Base-by-base conservation (phyloP, 2,329 filamentous ascomycete genomes). In the Penicillium sp. region DNA sequence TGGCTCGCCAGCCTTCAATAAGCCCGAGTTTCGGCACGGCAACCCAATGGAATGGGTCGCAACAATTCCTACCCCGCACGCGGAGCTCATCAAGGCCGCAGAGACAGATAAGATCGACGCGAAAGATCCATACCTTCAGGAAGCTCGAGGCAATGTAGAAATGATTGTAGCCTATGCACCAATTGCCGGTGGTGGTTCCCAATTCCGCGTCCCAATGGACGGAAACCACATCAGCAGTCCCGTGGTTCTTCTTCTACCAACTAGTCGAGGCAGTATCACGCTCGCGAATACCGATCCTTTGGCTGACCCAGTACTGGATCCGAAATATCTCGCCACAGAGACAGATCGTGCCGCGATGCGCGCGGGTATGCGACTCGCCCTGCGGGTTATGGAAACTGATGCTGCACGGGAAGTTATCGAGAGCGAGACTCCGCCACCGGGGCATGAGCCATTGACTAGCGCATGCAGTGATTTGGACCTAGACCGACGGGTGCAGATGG, bases 271-370 rank as follows among this genome's bases (percentile, higher is more conserved):
- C 2, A 33, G 33, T 9, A 63, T 68, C 11, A 62, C 54, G 4
- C 33, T 69, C 1, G 47, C 58, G 1, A 63, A 61, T 3, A 47
- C 53, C 0, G 45, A 60, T 16, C 57, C 68, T 8, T 52, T 24
- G 9, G 57, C 37, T 1, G n/a, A 61, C 1, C 67, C 67, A 2
- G 26, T 61, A 3, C 70, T 73, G 33, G 65, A 74, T 46, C 68
- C 68, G 0, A 69, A 71, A 43, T 71, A 71, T 37, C 68, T 63
- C 21, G 60, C 60, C 3, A 71, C 67, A 1, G 66, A 69, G 35
- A 51, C 64, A 4, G 49, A 52, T 29, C 49, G 49, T 26, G 48
- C 39, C 3, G 49, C 37, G 26, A 52, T 52, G 11, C 37, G 49
- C 24, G 27, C 37, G 10, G 49, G 35, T 16, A 43, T 52, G 26